phyloP scores from a whole-genome alignment of 441 rosid genomes.

The Jatropha podagrica region DNA sequence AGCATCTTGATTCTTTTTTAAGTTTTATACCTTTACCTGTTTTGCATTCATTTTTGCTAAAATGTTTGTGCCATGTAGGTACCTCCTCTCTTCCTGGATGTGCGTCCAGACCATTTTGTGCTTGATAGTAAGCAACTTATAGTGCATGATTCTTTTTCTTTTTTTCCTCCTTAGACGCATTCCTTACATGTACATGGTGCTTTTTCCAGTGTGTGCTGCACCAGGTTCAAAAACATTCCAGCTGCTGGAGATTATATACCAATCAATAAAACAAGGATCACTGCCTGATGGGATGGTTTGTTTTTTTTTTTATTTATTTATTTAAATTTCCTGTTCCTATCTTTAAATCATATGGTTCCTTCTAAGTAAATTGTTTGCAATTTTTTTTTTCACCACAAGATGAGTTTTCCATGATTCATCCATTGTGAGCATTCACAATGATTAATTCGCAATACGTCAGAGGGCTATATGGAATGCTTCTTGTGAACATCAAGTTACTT shows the following conservation, averaged over 20 bases:
- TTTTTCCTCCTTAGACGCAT: background rate
- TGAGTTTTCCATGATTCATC: background rate
- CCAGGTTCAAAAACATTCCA: conserved; percentile 99
- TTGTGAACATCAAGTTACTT: background rate
- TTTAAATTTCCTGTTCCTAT: background rate
- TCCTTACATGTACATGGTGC: background rate
- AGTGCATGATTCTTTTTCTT: conserved; percentile 16
- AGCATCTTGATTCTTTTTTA: background rate
- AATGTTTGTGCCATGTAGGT: conserved; percentile 49
- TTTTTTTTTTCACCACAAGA: background rate
- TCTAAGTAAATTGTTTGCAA: background rate
- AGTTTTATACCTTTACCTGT: background rate
- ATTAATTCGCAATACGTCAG: no score
- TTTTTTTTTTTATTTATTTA: conserved; percentile 17
- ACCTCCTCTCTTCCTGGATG: conserved; percentile 96
- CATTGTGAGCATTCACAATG: background rate
- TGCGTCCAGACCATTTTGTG: conserved; percentile 70
- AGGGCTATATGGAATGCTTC: background rate
- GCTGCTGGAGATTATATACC: conserved; percentile 85
- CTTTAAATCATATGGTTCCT: background rate
- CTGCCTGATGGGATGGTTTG: conserved; percentile 75
- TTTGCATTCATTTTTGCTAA: background rate
- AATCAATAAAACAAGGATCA: conserved; percentile 60
- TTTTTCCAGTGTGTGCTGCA: conserved; percentile 88
- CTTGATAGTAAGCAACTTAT: conserved; percentile 74